Percentiles rank a stretch among this genome's conserved stretches.
Evolutionary conservation across 2,329 filamentous ascomycete genomes (phyloP).

Genomic region (Microcyclospora tardicrescens): DNA sequence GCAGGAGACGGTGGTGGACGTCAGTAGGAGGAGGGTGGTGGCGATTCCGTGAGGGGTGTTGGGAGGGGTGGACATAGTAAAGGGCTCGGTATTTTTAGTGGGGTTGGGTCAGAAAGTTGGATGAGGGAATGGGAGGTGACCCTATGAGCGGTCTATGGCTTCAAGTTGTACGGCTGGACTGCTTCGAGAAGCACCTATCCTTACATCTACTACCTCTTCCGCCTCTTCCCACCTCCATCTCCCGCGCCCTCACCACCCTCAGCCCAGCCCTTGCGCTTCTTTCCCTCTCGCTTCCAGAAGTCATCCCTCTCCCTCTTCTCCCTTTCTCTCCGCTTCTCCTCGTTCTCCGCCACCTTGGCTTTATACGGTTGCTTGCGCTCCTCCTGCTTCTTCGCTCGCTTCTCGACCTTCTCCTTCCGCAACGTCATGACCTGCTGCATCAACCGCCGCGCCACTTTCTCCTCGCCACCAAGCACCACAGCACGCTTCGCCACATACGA

Average conservation of each 20-base stretch:
- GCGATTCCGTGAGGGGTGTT: too few relatives aligned
- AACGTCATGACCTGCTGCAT: constrained; percentile 89
- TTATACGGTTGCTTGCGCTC: constrained; percentile 68
- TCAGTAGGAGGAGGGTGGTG: background rate
- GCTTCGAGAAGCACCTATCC: too few relatives aligned
- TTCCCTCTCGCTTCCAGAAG: constrained; percentile 84
- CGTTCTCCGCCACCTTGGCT: constrained; percentile 67
- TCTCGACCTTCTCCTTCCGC: constrained; percentile 78
- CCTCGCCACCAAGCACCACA: constrained; percentile 67
- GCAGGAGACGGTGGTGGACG: constrained; percentile 5
- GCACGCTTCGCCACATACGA: constrained; percentile 95
- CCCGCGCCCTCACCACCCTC: constrained; percentile 37
- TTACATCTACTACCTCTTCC: constrained; percentile 7
- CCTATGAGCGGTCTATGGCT: too few relatives aligned
- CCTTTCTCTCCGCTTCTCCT: constrained; percentile 71
- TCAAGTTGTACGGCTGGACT: too few relatives aligned
- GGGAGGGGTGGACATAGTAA: too few relatives aligned
- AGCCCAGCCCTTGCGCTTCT: constrained; percentile 51
- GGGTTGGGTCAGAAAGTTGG: too few relatives aligned
- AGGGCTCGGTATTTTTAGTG: too few relatives aligned
- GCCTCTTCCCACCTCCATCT: constrained; percentile 14
- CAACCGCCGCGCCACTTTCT: constrained; percentile 75
- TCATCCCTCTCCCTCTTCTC: constrained; percentile 89
- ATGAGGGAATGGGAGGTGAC: too few relatives aligned
- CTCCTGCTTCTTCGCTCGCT: constrained; percentile 74